Percentiles rank a stretch among this genome's conserved stretches.
phyloP scores from a whole-genome alignment of 768 basidiomycete genomes.

The Chalciporus chontae region DNA sequence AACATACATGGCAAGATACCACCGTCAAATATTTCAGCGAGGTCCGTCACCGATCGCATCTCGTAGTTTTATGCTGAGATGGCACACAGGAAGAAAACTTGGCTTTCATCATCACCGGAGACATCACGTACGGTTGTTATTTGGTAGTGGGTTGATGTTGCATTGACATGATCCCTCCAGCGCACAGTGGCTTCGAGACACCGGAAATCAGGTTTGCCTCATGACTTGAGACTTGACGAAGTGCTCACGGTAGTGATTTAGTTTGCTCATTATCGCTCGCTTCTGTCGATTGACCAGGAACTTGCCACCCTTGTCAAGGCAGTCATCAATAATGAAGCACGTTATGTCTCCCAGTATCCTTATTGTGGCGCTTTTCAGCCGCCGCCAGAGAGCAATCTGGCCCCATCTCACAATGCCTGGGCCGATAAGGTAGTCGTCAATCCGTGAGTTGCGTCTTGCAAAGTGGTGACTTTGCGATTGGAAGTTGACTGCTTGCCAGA shows the following conservation, averaged over 20 bases:
- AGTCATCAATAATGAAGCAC: conserved; percentile 79
- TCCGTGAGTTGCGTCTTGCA: conserved; percentile 48
- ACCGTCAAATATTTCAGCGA: conserved; percentile 73
- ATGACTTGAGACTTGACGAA: not conserved
- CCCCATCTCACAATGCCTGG: conserved; percentile 63
- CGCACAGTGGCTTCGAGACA: conserved; percentile 82
- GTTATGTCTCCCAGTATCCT: conserved; percentile 67
- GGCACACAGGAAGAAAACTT: conserved; percentile 55
- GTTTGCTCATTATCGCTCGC: conserved; percentile 67
- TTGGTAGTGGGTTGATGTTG: not conserved
- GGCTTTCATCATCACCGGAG: conserved; percentile 80
- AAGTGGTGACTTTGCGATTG: not conserved
- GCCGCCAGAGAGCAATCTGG: conserved; percentile 68
- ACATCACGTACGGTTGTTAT: conserved; percentile 60
- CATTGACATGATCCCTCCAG: conserved; percentile 33
- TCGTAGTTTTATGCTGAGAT: conserved; percentile 3
- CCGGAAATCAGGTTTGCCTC: conserved; percentile 63
- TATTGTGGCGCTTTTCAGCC: conserved; percentile 84
- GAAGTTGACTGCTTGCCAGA: conserved; percentile 32
- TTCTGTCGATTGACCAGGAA: conserved; percentile 54
- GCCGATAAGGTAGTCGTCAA: conserved; percentile 69
- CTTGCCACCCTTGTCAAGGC: conserved; percentile 68
- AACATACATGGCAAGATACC: conserved; percentile 47
- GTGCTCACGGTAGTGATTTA: conserved; percentile 25
- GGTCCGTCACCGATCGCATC: conserved; percentile 30